Conservation (phyloP, 345 rosid genomes). For the Draba incana region DNA sequence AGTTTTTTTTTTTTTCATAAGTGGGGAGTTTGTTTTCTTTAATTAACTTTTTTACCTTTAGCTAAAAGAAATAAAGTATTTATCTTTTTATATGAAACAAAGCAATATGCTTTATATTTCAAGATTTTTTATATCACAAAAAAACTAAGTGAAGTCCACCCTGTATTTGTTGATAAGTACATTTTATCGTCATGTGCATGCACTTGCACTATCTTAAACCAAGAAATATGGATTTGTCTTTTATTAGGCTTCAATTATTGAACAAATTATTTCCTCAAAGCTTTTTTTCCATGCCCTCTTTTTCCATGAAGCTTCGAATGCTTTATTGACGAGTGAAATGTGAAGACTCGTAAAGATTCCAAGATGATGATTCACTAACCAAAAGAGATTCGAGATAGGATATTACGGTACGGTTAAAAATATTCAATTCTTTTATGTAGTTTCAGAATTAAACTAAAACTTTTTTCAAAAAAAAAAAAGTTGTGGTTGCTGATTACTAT, state of each 20-base stretch:
- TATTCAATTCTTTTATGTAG: no score
- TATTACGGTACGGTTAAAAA: no score
- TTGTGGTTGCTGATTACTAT: no score
- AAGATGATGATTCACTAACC: conserved; percentile 9
- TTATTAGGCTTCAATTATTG: conserved; percentile 39
- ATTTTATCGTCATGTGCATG: conserved; percentile 39
- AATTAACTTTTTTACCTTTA: conserved; percentile 28
- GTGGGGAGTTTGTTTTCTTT: conserved; percentile 27
- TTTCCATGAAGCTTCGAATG: conserved; percentile 40
- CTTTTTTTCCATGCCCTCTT: background rate
- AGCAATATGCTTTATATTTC: conserved; percentile 25
- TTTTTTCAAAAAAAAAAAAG: no score
- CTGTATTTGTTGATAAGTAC: conserved; percentile 37
- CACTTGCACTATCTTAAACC: conserved; percentile 20
- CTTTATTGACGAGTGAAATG: conserved; percentile 29
- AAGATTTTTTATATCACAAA: conserved; percentile 14
- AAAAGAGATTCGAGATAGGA: background rate
- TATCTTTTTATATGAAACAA: conserved; percentile 35
- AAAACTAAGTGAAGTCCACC: conserved; percentile 39
- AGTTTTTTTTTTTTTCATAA: conserved; percentile 31
- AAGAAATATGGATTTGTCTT: conserved; percentile 32
- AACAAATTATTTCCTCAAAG: conserved; percentile 14
- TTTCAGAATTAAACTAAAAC: no score
- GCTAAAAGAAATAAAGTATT: conserved; percentile 35
- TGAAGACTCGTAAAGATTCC: conserved; percentile 10